phyloP scores from a whole-genome alignment of 352 stramenopile species.

The Globisporangium rhizosaccharum region DNA sequence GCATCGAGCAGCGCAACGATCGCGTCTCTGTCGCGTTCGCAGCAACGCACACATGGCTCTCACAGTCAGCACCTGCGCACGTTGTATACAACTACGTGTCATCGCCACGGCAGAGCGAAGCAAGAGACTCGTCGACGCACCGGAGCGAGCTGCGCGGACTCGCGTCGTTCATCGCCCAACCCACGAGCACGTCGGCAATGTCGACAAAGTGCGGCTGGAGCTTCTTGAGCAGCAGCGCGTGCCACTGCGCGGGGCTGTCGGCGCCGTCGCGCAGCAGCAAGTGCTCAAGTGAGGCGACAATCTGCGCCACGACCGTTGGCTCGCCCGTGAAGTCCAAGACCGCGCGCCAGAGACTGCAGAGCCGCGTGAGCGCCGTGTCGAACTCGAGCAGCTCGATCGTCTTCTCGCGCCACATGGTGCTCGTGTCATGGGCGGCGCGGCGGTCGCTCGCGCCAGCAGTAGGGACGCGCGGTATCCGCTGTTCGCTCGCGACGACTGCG shows the following conservation, averaged over 20 bases:
- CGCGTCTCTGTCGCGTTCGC: conserved; percentile 24
- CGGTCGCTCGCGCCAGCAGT: neutral
- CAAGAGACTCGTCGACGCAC: conserved; percentile 16
- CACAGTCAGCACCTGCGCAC: neutral
- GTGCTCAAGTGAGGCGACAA: conserved; percentile 27
- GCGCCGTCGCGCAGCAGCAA: conserved; percentile 20
- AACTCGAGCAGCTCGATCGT: conserved; percentile 43
- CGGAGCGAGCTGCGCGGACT: conserved; percentile 24
- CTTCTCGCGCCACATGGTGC: conserved; percentile 25
- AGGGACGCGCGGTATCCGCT: conserved; percentile 18
- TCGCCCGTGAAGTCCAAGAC: conserved; percentile 48
- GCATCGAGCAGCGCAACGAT: conserved; percentile 43
- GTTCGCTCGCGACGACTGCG: conserved; percentile 34
- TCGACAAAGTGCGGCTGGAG: conserved; percentile 69
- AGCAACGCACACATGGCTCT: neutral
- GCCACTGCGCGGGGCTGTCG: conserved; percentile 17
- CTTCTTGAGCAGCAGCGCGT: conserved; percentile 27
- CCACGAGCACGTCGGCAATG: conserved; percentile 61
- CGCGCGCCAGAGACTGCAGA: conserved; percentile 43
- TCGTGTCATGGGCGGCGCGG: neutral
- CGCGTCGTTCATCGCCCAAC: conserved; percentile 52
- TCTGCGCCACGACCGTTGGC: conserved; percentile 27
- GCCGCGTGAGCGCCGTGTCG: conserved; percentile 25
- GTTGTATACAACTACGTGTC: neutral
- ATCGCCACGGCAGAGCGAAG: neutral